A percentile compares a stretch with the other conserved stretches of the same genome.
phyloP scores from a whole-genome alignment of 2,329 filamentous ascomycete genomes.

The Elsinoe fawcettii region DNA sequence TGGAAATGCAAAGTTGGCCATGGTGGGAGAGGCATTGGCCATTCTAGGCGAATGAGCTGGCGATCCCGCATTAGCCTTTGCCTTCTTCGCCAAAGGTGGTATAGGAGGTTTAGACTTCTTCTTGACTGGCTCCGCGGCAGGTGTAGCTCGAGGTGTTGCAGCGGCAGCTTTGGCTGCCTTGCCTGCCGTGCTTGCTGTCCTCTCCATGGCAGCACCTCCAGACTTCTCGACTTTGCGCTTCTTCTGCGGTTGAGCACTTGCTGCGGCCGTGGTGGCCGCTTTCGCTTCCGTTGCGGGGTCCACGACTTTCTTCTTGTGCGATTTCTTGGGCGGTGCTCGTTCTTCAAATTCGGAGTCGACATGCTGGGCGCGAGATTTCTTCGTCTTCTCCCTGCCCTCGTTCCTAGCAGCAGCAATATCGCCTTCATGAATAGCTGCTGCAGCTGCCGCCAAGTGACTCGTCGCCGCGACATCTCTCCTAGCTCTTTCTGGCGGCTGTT shows the following conservation, averaged over 20 bases:
- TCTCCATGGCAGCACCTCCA: slow-evolving; percentile 50
- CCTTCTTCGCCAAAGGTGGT: slow-evolving; percentile 26
- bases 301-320: slow-evolving; percentile 53
- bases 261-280: slow-evolving; percentile 49
- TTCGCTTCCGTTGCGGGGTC: slow-evolving; percentile 37
- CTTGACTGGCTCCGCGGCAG: slow-evolving; percentile 54
- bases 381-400: slow-evolving; percentile 70
- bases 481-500: slow-evolving; percentile 60
- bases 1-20: slow-evolving; percentile 12
- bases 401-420: slow-evolving; percentile 75
- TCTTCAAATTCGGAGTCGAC: slow-evolving; percentile 78
- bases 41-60: slow-evolving; percentile 16
- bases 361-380: slow-evolving; percentile 55
- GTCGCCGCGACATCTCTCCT: slow-evolving; percentile 70
- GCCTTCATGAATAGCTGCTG: slow-evolving; percentile 67
- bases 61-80: slow-evolving; percentile 21
- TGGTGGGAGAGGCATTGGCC: slow-evolving; percentile 3
- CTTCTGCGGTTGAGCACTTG: slow-evolving; percentile 53
- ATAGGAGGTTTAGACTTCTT: slow-evolving; percentile 62
- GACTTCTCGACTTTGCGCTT: slow-evolving; percentile 72
- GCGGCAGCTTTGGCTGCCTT: slow-evolving; percentile 28
- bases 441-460: slow-evolving; percentile 60
- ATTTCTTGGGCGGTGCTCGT: slow-evolving; percentile 52
- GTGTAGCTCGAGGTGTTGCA: slow-evolving; percentile 62
- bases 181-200: slow-evolving; percentile 56